Evolutionary conservation across 441 rosid species (phyloP).

Genomic region (Adansonia grandidieri): DNA sequence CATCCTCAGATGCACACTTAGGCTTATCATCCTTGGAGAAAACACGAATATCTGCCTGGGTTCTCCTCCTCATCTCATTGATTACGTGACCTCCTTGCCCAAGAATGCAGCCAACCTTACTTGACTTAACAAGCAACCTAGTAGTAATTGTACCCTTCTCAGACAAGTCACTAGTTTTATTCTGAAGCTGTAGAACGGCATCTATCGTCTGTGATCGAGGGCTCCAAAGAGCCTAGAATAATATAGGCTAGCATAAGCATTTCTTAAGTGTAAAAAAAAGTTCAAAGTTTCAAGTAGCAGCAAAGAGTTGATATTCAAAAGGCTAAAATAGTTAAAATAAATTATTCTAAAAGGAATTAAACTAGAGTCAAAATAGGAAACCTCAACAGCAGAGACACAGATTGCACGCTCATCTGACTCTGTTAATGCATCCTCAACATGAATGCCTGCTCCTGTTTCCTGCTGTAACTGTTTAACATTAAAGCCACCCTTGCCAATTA

Average conservation of each 20-base stretch:
- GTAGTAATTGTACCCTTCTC: conserved; percentile 53
- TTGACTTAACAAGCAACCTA: conserved; percentile 63
- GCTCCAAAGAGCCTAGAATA: conserved; percentile 52
- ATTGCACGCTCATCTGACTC: conserved; percentile 58
- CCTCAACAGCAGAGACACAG: conserved; percentile 59
- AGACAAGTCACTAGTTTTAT: conserved; percentile 52
- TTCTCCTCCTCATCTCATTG: conserved; percentile 65
- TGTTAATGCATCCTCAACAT: conserved; percentile 54
- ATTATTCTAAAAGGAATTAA: conserved; percentile 3
- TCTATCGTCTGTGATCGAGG: conserved; percentile 58
- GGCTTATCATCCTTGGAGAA: conserved; percentile 60
- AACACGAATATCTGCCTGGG: conserved; percentile 57
- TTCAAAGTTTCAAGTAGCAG: conserved; percentile 26
- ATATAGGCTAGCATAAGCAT: conserved; percentile 29
- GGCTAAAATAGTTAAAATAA: neutral
- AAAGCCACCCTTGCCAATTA: conserved; percentile 67
- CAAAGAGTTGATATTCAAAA: neutral
- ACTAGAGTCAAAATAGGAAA: conserved; percentile 18
- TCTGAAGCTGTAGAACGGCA: conserved; percentile 63
- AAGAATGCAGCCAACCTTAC: conserved; percentile 63
- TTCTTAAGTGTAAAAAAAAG: neutral
- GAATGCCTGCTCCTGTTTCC: conserved; percentile 56
- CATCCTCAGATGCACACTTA: conserved; percentile 60
- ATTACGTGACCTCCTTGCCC: conserved; percentile 72
- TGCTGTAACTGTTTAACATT: conserved; percentile 54